Base-by-base conservation (phyloP, 2,329 filamentous ascomycete species). In the Colletotrichum truncatum region DNA sequence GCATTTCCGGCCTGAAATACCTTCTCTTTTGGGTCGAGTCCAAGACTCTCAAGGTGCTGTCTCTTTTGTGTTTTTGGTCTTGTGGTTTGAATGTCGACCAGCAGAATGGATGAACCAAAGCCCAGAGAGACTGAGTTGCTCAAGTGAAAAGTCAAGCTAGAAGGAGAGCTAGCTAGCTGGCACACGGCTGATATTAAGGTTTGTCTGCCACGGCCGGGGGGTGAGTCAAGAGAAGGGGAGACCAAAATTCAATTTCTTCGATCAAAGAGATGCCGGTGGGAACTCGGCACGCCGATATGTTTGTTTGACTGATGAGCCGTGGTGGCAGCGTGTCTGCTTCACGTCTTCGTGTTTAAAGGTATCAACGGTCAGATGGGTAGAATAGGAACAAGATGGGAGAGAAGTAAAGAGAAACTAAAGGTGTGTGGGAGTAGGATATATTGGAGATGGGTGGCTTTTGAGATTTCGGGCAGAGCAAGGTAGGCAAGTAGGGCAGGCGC, bases 391-490 rank as follows among this genome's bases (percentile, higher is more conserved):
- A 16, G 21, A 45, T 9, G n/a, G 57, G 46, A 41, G 18, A 28
- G 23, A 56, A 25, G 14, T 23, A 41, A 16, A 59, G 56, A 43
- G 54, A 21, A 38, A 26, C 11, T 10, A 14, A 16, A 48, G 25
- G 48, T 34, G 62, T 54, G 46, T 48, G 48, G 25, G 48, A 54
- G 56, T n/a, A 32, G 39, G 34, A 43, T 38, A 38, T 16, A 32
- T 61, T 61, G 62, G 62, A 65, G 56, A 16, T 56, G 56, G 62
- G 62, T 65, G 62, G 62, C 62, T 65, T 65, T 65, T 65, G 48
- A 65, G 56, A 48, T n/a, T 38, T 55, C 46, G 30, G 28, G 54
- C 21, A 48, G 28, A 38, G 41, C 41, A 57, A 57, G 39, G 53
- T 32, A 54, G 43, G 14, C 10, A 41, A 34, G 53, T n/a, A 54